Evolutionary conservation across 768 basidiomycete genomes (phyloP).

Genomic region (Punctularia strigosozonata): DNA sequence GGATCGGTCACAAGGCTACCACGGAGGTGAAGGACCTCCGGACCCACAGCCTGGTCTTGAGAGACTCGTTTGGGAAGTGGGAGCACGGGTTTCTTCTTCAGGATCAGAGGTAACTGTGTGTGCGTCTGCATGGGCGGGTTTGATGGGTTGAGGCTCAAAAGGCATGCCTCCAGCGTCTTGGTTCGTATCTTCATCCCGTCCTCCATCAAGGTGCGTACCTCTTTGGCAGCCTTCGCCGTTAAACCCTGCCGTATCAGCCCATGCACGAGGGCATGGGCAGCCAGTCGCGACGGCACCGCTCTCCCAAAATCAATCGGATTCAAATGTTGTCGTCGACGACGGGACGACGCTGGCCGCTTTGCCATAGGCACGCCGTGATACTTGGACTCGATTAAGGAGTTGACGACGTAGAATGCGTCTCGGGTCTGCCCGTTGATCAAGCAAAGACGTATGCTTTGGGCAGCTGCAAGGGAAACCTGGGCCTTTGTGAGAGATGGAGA

Average conservation of each 20-base stretch:
- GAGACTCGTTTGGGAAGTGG: neutral
- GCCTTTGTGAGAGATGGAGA: slow-evolving; percentile 10
- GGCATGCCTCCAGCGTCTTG: slow-evolving; percentile 38
- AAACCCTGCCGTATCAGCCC: slow-evolving; percentile 43
- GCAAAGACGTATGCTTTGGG: slow-evolving; percentile 39
- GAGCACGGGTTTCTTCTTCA: neutral
- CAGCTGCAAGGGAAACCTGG: slow-evolving; percentile 25
- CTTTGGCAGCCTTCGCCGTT: slow-evolving; percentile 32
- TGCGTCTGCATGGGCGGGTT: slow-evolving; percentile 8
- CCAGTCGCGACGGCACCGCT: slow-evolving; percentile 43
- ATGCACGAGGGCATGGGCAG: slow-evolving; percentile 56
- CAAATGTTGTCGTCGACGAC: slow-evolving; percentile 16
- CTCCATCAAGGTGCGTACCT: slow-evolving; percentile 40
- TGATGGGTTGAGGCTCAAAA: slow-evolving; percentile 6
- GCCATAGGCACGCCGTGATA: slow-evolving; percentile 3
- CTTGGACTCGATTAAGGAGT: slow-evolving; percentile 37
- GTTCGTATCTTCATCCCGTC: slow-evolving; percentile 38
- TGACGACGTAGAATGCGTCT: slow-evolving; percentile 47
- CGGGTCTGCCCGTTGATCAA: slow-evolving; percentile 28
- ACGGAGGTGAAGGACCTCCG: slow-evolving; percentile 17
- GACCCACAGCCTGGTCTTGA: slow-evolving; percentile 3
- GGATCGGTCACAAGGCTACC: slow-evolving; percentile 24
- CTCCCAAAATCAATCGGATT: slow-evolving; percentile 34
- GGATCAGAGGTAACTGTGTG: slow-evolving; percentile 9
- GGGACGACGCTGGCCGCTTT: slow-evolving; percentile 13